phyloP scores from a whole-genome alignment of 208 protist genomes.

The Trypanosoma cruzi region DNA sequence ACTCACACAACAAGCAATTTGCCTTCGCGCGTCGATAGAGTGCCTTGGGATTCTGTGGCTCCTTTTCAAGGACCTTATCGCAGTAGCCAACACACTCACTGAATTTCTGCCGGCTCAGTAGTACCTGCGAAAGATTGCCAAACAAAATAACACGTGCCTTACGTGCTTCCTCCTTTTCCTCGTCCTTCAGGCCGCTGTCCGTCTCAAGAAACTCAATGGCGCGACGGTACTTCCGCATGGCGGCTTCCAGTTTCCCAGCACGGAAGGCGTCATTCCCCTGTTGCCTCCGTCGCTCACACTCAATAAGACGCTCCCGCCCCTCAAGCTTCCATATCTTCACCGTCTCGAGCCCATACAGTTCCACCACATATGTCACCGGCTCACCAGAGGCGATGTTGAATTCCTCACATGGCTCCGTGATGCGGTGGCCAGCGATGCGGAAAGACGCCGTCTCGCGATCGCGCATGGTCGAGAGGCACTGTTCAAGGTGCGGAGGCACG shows the following conservation, averaged over 20 bases:
- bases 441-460: conserved; percentile 72
- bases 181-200: conserved; percentile 66
- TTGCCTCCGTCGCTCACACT: conserved; percentile 71
- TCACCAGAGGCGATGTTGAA: conserved; percentile 50
- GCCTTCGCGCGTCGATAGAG: conserved; percentile 82
- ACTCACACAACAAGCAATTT: conserved; percentile 62
- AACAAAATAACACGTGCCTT: conserved; percentile 51
- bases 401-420: conserved; percentile 38
- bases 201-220: conserved; percentile 86
- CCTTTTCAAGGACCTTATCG: conserved; percentile 65
- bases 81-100: conserved; percentile 52
- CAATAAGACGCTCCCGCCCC: conserved; percentile 57
- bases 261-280: conserved; percentile 86
- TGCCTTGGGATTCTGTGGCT: conserved; percentile 67
- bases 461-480: conserved; percentile 73
- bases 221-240: conserved; percentile 84
- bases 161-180: conserved; percentile 54
- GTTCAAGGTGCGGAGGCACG: conserved; percentile 73
- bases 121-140: conserved; percentile 84
- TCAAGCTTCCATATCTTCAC: conserved; percentile 73
- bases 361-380: conserved; percentile 71
- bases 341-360: conserved; percentile 55
- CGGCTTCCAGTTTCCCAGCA: conserved; percentile 49
- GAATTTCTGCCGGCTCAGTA: conserved; percentile 53
- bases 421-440: conserved; percentile 44